Evolutionary conservation across 352 stramenopile species (phyloP), one percentile per base, ranked within the genome.

Genomic region (Phytophthora ramorum): DNA sequence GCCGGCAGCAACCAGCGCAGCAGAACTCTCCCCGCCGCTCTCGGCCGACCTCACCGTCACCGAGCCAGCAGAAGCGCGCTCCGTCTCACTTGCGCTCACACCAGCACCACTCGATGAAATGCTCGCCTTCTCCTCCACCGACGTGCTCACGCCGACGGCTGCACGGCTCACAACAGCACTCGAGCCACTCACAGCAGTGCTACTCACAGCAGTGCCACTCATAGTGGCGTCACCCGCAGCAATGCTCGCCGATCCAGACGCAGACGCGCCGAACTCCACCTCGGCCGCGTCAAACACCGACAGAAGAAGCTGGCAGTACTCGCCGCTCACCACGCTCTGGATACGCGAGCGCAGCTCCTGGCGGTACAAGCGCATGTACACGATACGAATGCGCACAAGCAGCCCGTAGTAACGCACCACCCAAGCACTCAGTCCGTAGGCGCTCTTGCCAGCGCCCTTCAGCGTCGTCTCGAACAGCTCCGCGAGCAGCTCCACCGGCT

Each of bases 291-390:
- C 35, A n/a, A 55, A 57, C 24, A 55, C 3, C 14, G 24, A 30
- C 24, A 55, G 16, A 30, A 44, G 17, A n/a, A 55, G 48, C n/a
- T 41, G 30, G 20, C 38, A 16, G 37, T 56, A 48, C 45, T 63
- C 30, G 19, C 44, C 72, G 22, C 58, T 76, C 32, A 50, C 50
- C 12, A 35, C 35, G 19, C 13, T 17, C 16, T 41, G 26, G 30
- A 63, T 45, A 13, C 26, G 38, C 12, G 51, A 38, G 30, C 30
- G 34, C 40, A 88, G 73, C 45, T 46, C n/a, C 49, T 71, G 71
- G 51, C 63, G 63, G 66, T 78, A 84, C 26, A 81, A 66, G 46
- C 82, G 63, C 56, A 75, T 71, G 77, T 90, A 90, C 24, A 34
- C 32, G 32, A 60, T 48, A 9, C 38, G 40, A 35, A 81, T 61